Conservation (phyloP, 1,284 basidiomycete genomes). For the Fomitopsis palustris region DNA sequence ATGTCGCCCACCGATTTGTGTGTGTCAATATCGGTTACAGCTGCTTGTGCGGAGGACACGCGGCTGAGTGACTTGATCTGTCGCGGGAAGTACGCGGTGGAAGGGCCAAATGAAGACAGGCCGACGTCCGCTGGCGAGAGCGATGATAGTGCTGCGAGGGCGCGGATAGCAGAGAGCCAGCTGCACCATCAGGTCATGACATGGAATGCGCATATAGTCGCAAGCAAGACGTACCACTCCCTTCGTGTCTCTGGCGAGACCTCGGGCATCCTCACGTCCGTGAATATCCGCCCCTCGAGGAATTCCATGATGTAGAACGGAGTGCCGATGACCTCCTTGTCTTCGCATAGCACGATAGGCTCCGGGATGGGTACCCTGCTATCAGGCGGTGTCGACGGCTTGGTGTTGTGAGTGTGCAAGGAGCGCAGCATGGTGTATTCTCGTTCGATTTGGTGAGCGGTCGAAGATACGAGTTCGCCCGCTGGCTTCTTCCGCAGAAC, state of each 20-base stretch:
- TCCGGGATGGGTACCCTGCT: conserved; percentile 80
- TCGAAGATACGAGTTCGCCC: conserved; percentile 80
- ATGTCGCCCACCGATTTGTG: conserved; percentile 61
- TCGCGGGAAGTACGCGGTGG: conserved; percentile 83
- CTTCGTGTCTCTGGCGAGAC: conserved; percentile 58
- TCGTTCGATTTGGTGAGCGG: conserved; percentile 92
- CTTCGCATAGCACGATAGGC: conserved; percentile 82
- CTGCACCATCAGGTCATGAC: conserved; percentile 33
- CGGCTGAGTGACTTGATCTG: conserved; percentile 85
- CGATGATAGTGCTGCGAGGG: conserved; percentile 73
- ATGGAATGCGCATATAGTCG: neutral
- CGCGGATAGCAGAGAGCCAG: conserved; percentile 74
- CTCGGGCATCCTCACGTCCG: conserved; percentile 76
- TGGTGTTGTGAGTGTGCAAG: conserved; percentile 69
- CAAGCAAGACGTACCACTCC: conserved; percentile 53
- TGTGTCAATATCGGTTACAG: conserved; percentile 61
- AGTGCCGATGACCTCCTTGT: conserved; percentile 76
- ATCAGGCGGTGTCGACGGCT: conserved; percentile 44
- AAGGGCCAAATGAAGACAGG: conserved; percentile 76
- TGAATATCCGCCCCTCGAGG: conserved; percentile 90
- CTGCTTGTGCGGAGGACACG: conserved; percentile 73
- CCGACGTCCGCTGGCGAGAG: conserved; percentile 70
- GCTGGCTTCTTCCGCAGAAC: conserved; percentile 95
- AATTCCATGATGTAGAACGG: conserved; percentile 97
- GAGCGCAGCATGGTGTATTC: conserved; percentile 84